Evolutionary conservation across 2,329 filamentous ascomycete species (phyloP), one percentile per base, ranked within the genome.

Genomic region (Lasiodiplodia sp.): DNA sequence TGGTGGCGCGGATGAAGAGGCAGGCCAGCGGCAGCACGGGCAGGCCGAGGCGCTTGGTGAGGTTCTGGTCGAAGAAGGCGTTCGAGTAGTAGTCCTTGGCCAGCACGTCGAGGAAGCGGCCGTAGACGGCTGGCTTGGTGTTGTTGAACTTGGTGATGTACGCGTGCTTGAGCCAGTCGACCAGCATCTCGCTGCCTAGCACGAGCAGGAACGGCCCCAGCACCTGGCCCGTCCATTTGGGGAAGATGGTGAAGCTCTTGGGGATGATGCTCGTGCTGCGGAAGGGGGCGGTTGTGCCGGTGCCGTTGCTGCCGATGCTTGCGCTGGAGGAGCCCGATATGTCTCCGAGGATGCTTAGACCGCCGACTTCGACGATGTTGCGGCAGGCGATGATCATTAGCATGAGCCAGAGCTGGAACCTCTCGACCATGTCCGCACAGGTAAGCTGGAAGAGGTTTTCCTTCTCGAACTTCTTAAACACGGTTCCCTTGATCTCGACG

Each of bases 121-220:
- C 88, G 79, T 99, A 99, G 68, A 99, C 92, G 7, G 87, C 88
- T 3, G 96, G 96, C 72, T 96, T 95, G 73, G 94, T 94, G 74
- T 97, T 97, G 84, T 99, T 99, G 83, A 99, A 99, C 78, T 99
- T 99, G 77, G 91, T 94, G 78, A 99, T 96, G 78, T 98, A 99
- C 25, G 93, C 93, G 77, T 99, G 96, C 79, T 99, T 99, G 79
- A 97, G 88, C 88, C 92, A 94, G 80, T 99, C 96, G 2, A 99
- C 96, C 10, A 97, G 83, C 90, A 97, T 97, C 81, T 99, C 96
- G 71, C 94, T 97, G 1, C 94, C 95, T 7, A 99, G 87, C 0
- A 99, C 96, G 8, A 99, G 90, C 14, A 99, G 82, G 73, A 99
- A 99, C 0, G 96, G 96, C 0, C 93, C 94, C 4, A 99, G 83